Percentiles rank a stretch among this genome's conserved stretches.
Evolutionary conservation across 345 rosid genomes (phyloP).

Genomic region (Pugionium dolabratum): DNA sequence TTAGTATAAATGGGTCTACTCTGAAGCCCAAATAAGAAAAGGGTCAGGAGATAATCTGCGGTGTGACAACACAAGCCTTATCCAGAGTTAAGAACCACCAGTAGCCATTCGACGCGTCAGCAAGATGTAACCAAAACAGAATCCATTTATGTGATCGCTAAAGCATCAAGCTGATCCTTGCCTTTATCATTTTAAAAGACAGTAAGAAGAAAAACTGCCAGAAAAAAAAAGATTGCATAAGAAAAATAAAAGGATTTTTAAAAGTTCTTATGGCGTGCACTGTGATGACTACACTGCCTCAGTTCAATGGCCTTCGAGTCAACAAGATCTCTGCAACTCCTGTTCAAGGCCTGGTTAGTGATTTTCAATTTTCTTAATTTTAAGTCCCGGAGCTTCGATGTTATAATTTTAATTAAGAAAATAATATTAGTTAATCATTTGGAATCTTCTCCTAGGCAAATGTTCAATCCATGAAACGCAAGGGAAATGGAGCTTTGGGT

Average conservation of each 20-base stretch:
- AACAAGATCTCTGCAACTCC: constrained; percentile 51
- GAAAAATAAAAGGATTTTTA: too few relatives aligned
- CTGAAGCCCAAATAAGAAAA: constrained; percentile 16
- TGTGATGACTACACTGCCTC: constrained; percentile 62
- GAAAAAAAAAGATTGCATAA: neutral
- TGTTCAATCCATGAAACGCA: constrained; percentile 60
- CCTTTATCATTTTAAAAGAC: constrained; percentile 33
- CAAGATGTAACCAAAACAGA: constrained; percentile 46
- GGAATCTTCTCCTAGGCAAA: constrained; percentile 40
- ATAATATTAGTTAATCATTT: neutral
- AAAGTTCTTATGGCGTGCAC: constrained; percentile 65
- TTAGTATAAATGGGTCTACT: constrained; percentile 1
- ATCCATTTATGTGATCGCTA: constrained; percentile 65
- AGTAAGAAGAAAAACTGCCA: neutral
- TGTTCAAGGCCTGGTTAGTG: constrained; percentile 58
- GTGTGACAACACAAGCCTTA: constrained; percentile 46
- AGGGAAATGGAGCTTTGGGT: constrained; percentile 72
- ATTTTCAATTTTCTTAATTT: neutral
- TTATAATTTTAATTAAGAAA: neutral
- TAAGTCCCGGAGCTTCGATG: too few relatives aligned
- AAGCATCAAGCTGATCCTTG: constrained; percentile 42
- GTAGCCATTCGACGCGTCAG: constrained; percentile 55
- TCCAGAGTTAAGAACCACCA: constrained; percentile 50
- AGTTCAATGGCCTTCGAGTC: constrained; percentile 70
- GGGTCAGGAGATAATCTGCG: neutral